Percentiles rank a stretch among this genome's conserved stretches.
These are phyloP conservation scores for Platismatia glauca DNA, from an alignment of 495 filamentous ascomycete species.

Conservation along the genomic window DNA sequence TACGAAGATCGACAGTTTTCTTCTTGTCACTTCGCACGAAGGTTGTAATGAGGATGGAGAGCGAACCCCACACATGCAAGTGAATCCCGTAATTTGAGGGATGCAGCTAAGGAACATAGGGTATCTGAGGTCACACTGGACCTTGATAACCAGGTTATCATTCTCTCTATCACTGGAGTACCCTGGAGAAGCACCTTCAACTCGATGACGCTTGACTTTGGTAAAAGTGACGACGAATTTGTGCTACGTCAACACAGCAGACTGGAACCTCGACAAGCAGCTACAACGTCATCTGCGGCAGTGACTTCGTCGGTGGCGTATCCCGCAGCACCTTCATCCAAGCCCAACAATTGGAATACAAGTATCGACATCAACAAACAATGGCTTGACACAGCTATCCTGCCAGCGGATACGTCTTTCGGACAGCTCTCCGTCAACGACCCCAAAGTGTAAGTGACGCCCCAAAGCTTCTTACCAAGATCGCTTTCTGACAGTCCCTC, in stretches of 20 bases:
- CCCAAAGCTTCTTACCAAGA: background rate
- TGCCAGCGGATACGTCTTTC: constrained; percentile 17
- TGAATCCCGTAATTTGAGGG: background rate
- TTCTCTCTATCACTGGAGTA: constrained; percentile 14
- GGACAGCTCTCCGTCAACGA: constrained; percentile 4
- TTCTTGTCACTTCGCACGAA: constrained; percentile 28
- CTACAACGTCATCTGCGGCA: background rate
- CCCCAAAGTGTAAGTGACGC: constrained; percentile 11
- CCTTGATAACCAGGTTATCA: constrained; percentile 1
- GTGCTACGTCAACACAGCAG: constrained; percentile 5
- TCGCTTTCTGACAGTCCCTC: background rate
- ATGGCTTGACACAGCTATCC: constrained; percentile 16
- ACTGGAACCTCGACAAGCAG: constrained; percentile 14
- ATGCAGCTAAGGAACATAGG: constrained; percentile 9
- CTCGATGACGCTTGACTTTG: constrained; percentile 22
- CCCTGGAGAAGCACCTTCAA: constrained; percentile 20
- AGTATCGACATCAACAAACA: constrained; percentile 10
- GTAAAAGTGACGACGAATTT: constrained; percentile 12
- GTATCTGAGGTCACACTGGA: constrained; percentile 8
- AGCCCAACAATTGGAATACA: constrained; percentile 14
- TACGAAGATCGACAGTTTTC: constrained; percentile 13
- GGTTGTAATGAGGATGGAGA: constrained; percentile 29
- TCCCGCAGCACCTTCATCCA: constrained; percentile 11
- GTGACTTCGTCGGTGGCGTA: constrained; percentile 7
- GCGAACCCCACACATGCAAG: constrained; percentile 25